phyloP scores from a whole-genome alignment of 108 stramenopile genomes.

The Nitzschia palea region DNA sequence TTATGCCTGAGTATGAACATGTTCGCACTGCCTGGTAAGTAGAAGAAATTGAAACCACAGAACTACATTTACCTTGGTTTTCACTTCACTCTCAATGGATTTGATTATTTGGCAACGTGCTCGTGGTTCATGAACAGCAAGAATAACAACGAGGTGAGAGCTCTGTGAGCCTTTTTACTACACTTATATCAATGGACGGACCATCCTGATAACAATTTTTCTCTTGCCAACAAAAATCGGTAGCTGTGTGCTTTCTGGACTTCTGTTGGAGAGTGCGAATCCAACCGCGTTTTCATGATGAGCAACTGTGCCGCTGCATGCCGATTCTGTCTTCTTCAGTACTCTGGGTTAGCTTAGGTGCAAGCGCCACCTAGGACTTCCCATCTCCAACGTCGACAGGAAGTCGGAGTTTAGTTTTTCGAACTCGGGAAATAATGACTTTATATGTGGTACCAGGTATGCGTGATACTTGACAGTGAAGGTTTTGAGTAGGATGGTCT shows the following conservation, averaged over 20 bases:
- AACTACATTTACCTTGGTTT: too few relatives aligned
- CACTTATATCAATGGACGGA: neutral
- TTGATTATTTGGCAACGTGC: neutral
- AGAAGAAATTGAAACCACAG: too few relatives aligned
- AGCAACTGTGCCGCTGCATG: conserved; percentile 78
- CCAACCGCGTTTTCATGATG: conserved; percentile 75
- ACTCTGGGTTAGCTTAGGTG: conserved; percentile 32
- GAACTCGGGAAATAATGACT: too few relatives aligned
- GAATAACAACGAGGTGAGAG: conserved; percentile 44
- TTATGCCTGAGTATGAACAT: conserved; percentile 62
- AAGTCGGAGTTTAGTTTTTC: too few relatives aligned
- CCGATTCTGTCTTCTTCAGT: conserved; percentile 68
- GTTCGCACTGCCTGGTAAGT: conserved; percentile 56
- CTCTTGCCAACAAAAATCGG: conserved; percentile 6
- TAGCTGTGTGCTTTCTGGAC: conserved; percentile 77
- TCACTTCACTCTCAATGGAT: neutral
- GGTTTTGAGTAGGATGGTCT: too few relatives aligned
- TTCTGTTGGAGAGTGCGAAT: conserved; percentile 71
- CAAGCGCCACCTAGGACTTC: too few relatives aligned
- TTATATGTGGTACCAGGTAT: too few relatives aligned
- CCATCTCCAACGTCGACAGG: too few relatives aligned
- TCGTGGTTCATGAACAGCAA: too few relatives aligned
- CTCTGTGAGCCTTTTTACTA: neutral
- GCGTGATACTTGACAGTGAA: too few relatives aligned
- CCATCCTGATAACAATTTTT: neutral